These are phyloP conservation scores for Pneumocystis wakefieldiae DNA, from an alignment of 1,139 yeast species.

Conservation along the genomic window DNA sequence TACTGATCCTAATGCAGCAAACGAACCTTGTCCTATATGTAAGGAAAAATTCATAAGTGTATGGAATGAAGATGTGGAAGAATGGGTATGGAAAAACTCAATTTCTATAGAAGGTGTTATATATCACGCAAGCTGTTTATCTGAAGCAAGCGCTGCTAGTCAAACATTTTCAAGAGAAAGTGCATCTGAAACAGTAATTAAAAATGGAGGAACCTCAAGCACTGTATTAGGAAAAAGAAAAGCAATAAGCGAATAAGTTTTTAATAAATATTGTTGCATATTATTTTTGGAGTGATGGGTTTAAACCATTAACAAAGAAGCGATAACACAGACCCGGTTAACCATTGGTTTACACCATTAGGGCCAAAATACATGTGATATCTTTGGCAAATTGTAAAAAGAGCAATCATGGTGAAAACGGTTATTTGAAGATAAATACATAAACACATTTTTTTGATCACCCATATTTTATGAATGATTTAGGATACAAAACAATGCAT, in stretches of 20 bases:
- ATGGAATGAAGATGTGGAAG: conserved; percentile 80
- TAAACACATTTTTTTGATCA: background rate
- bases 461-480: background rate
- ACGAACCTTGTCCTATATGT: conserved; percentile 70
- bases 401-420: too few species aligned
- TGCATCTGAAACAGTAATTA: background rate
- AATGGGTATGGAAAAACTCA: conserved; percentile 90
- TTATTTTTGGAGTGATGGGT: background rate
- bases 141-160: conserved; percentile 38
- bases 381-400: too few species aligned
- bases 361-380: background rate
- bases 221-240: background rate
- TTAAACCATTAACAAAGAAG: background rate
- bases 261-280: background rate
- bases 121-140: conserved; percentile 69
- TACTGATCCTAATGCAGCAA: conserved; percentile 48
- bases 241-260: background rate
- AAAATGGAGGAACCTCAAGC: background rate
- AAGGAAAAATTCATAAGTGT: conserved; percentile 65
- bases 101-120: conserved; percentile 53
- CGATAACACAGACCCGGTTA: background rate
- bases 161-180: background rate
- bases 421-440: background rate
- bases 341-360: background rate
- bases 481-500: background rate